Conservation (phyloP, 192 early-diverging fungal genomes). For the Entomortierella parvispora region DNA sequence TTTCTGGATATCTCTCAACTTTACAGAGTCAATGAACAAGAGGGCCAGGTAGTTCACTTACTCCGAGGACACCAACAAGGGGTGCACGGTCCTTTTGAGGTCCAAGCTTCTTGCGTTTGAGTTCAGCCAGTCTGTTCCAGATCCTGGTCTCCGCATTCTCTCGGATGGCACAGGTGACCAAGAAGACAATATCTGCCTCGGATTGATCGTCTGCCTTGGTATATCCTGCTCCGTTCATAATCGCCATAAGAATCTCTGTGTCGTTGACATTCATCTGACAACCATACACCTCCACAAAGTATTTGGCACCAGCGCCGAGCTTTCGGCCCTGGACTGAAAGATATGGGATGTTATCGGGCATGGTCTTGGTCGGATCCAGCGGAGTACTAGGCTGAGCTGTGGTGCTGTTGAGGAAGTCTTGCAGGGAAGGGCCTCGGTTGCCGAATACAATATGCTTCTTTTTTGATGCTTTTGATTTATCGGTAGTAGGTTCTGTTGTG, state of each 20-base stretch:
- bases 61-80: constrained; percentile 78
- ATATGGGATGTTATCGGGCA: constrained; percentile 53
- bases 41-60: constrained; percentile 28
- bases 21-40: no score
- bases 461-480: constrained; percentile 22
- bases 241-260: constrained; percentile 80
- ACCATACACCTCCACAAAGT: constrained; percentile 82
- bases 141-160: constrained; percentile 81
- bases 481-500: constrained; percentile 1
- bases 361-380: constrained; percentile 8
- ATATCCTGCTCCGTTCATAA: constrained; percentile 75
- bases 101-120: constrained; percentile 68
- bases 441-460: constrained; percentile 57
- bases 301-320: constrained; percentile 71
- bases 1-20: no score
- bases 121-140: constrained; percentile 70
- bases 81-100: constrained; percentile 64
- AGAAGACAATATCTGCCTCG: constrained; percentile 74
- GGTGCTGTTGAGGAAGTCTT: constrained; percentile 54
- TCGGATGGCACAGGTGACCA: constrained; percentile 83
- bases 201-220: constrained; percentile 62
- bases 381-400: constrained; percentile 2
- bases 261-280: constrained; percentile 89
- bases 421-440: constrained; percentile 57
- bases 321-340: constrained; percentile 45